Percentiles rank a stretch among this genome's conserved stretches.
Conservation (phyloP, 371 early-diverging fungal genomes). For the Umbelopsis sp. region DNA sequence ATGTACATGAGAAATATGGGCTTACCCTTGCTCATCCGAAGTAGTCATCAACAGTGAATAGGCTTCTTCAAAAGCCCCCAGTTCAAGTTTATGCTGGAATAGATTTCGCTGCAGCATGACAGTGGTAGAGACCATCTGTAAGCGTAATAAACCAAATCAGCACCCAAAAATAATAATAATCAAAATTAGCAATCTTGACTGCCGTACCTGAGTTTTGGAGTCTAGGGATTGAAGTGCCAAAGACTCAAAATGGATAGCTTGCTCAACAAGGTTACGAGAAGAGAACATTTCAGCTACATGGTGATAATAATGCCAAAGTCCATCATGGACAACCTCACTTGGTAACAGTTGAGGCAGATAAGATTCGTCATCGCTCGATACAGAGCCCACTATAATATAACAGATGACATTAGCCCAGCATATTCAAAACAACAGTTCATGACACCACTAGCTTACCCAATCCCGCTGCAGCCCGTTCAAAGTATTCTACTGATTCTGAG, state of each 20-base stretch:
- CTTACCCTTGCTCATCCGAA: not conserved
- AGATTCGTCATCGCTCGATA: not conserved
- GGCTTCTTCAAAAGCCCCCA: not conserved
- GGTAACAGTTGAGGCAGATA: slow-evolving; percentile 1
- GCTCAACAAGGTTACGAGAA: slow-evolving; percentile 1
- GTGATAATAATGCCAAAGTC: slow-evolving; percentile 15
- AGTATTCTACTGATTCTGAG: slow-evolving; percentile 1
- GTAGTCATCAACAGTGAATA: not conserved
- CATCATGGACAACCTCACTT: not conserved
- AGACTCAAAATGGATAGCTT: slow-evolving; percentile 4
- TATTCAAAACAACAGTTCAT: not conserved
- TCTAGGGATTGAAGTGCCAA: not conserved
- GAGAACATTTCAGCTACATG: slow-evolving; percentile 3
- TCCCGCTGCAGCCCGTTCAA: slow-evolving; percentile 11
- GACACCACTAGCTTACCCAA: not conserved
- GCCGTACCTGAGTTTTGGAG: not conserved
- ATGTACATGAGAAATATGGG: not conserved
- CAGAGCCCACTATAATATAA: not conserved
- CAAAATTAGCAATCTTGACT: not conserved
- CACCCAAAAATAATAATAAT: not conserved
- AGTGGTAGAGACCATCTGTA: not conserved
- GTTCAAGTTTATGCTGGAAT: not conserved
- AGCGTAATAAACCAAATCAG: not conserved
- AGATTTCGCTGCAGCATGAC: not conserved
- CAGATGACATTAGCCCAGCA: not conserved